Base-by-base conservation (phyloP, 1,284 basidiomycete species). In the Tilletiopsis washingtonensis region DNA sequence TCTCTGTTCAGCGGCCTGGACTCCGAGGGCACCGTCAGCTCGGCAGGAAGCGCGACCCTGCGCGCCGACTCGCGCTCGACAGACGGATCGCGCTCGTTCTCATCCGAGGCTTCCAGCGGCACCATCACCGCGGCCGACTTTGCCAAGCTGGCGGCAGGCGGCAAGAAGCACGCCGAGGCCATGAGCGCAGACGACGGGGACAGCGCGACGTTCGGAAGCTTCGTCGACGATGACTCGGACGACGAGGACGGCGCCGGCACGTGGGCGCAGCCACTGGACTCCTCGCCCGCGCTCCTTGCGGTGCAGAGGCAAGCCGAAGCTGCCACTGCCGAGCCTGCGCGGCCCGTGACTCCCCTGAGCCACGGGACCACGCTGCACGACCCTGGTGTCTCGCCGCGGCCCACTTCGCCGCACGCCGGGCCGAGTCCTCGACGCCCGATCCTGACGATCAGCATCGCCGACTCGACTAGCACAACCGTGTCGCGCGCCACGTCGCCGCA, bases 241-340 rank as follows among this genome's bases (percentile, higher is more conserved):
- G 57, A 62, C 25, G 64, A 64, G 46, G 52, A 49, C 50, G 62
- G 61, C 40, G 62, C 59, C 1, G 66, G 66, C 5, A 68, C 66
- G 5, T 68, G 66, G 66, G 63, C 65, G n/a, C 64, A 64, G 43
- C 65, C 65, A n/a, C 51, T 68, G 24, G 59, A 68, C 29, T 40
- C 62, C 14, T 56, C 29, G 15, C 27, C 43, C 23, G 17, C 21
- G 17, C 40, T 21, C 21, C 5, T 14, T 25, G n/a, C n/a, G n/a
- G n/a, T n/a, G n/a, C 43, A 24, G 2, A n/a, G 15, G 1, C 11
- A 7, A 25, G 27, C 29, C 9, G 15, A 42, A 43, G n/a, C 2
- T 29, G 15, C 17, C 42, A 25, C 48, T 34, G 17, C 48, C 4
- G 19, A 40, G 15, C 21, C 17, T 6, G 6, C 45, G 9, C 14